Base-by-base conservation (phyloP, 163 green algal genomes). In the Scenedesmus sp. region DNA sequence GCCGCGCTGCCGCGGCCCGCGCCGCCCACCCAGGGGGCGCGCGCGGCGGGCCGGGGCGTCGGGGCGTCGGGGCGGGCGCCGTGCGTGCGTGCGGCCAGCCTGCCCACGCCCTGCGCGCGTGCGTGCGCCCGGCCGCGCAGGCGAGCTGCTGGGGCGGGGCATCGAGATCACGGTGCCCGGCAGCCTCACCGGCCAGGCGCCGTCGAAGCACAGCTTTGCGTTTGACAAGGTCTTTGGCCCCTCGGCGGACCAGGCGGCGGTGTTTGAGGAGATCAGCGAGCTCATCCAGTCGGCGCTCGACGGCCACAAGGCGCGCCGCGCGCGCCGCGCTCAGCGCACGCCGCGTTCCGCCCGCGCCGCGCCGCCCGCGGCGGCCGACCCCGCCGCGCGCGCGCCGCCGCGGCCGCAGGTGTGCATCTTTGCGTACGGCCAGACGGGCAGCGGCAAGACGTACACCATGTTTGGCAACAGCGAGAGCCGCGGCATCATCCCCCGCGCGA, bases 381-480 rank as follows among this genome's bases (percentile, higher is more conserved):
- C 7, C 10, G 39, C 39, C 39, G 39, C 10, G 39, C 17, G 17
- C 31, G 24, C 51, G 26, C 18, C 70, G 48, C 17, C 39, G 31
- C 18, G 60, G 2, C 28, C 39, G 31, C 75, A 91, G 88, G 93
- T 98, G 24, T 99, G 96, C 92, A 94, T 99, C 66, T 99, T 99
- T 85, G 93, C 88, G 22, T 99, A 99, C 84, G 97, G 97, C 53
- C 97, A 99, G 87, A 99, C 96, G 2, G 97, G 97, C 22, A 94
- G 91, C 44, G 97, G 97, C 51, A 99, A 99, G 90, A 99, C 97
- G 5, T 93, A 97, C 90, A 99, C 97, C 6, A 99, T 99, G 96
- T 86, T 98, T 72, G 96, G 97, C 63, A 86, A 76, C 29, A 73
- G 71, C n/a, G 84, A 84, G 1, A 48, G 85, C 17, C 81, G 82